Evolutionary conservation across 176 grass and related monocot genomes (phyloP), one percentile per base, ranked within the genome.

Genomic region (Triticum timopheevii): DNA sequence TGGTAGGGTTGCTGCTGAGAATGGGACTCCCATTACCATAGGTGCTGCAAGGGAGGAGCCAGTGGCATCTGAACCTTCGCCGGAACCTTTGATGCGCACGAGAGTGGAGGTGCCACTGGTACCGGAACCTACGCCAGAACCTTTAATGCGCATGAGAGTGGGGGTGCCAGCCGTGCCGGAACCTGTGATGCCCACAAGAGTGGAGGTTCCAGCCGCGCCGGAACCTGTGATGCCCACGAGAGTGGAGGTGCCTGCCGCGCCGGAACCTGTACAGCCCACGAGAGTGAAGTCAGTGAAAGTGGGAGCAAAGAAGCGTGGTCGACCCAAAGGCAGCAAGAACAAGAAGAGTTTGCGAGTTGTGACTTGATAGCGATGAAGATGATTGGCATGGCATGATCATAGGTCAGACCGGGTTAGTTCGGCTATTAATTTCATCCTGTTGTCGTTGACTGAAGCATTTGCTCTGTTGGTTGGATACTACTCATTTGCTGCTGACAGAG

Each of bases 311-410:
- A 91, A 91, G 86, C 90, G 90, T 56, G 90, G 90, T 8, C 86
- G 90, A 8, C 90, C 90, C 63, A 88, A 85, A 69, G 90, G 90
- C 34, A 91, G 90, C 35, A 91, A 91, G 90, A 91, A 91, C 72
- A 88, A 88, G 86, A 88, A 65, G 23, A 91, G 83, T 15, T 7
- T 34, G 65, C 19, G n/a, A 42, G 10, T 54, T 78, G 27, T 91
- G 90, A 91, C 24, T 58, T 45, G 69, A 23, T 40, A 64, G n/a
- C 20, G 13, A 85, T 68, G 30, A 85, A 16, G 30, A 71, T 68
- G 28, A 49, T 77, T 31, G 70, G 2, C 25, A 83, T 64, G 69
- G 15, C 49, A 83, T 56, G 77, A 34, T 76, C 59, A 23, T 61
- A 80, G 63, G 52, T 38, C 81, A 73, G 58, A 66, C 72, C 11